Conservation (phyloP, 371 early-diverging fungal species). For the Lichtheimia ornata region DNA sequence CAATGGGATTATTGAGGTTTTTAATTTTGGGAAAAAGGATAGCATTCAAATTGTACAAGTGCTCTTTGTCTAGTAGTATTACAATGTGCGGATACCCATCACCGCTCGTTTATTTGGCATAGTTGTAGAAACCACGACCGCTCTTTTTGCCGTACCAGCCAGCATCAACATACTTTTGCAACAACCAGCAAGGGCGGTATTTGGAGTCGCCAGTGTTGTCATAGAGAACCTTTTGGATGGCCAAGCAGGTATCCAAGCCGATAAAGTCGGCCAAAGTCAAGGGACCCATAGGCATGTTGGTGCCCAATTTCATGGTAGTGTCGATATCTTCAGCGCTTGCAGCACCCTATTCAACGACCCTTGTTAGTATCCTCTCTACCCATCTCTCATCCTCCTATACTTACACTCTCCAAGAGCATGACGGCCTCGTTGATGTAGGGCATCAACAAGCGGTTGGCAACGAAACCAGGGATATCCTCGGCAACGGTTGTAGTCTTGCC, state of each 20-base stretch:
- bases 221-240: constrained; percentile 95
- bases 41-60: no score
- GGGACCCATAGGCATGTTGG: constrained; percentile 98
- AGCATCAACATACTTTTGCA: constrained; percentile 95
- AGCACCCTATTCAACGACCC: constrained; percentile 64
- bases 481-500: constrained; percentile 90
- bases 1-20: no score
- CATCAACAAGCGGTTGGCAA: constrained; percentile 96
- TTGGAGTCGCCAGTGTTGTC: constrained; percentile 95
- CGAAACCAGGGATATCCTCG: constrained; percentile 95
- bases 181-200: constrained; percentile 91
- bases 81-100: no score
- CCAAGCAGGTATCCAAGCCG: constrained; percentile 96
- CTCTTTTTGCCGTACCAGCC: constrained; percentile 95
- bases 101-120: constrained; percentile 26
- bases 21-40: no score
- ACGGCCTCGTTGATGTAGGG: constrained; percentile 98
- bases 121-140: constrained; percentile 91
- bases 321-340: constrained; percentile 96
- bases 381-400: constrained; percentile 7
- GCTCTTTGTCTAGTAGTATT: no score
- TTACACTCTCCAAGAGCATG: constrained; percentile 84
- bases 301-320: constrained; percentile 96
- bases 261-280: constrained; percentile 97
- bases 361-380: background rate